Percentiles rank a stretch among this genome's conserved stretches.
phyloP scores from a whole-genome alignment of 768 basidiomycete genomes.

The Mycena vulgaris region DNA sequence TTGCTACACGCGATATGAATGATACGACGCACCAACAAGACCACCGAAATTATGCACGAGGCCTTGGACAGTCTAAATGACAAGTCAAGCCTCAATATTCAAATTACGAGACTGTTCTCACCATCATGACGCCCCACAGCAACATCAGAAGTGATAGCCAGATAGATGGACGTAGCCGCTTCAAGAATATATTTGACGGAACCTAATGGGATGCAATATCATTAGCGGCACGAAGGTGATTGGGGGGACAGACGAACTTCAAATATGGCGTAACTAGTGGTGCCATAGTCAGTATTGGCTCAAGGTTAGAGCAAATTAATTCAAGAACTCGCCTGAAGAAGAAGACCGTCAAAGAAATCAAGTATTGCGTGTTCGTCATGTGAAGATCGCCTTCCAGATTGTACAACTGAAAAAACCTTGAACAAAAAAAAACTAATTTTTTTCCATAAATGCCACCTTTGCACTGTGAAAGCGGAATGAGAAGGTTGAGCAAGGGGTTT shows the following conservation, averaged over 20 bases:
- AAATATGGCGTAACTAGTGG: constrained; percentile 73
- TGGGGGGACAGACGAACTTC: constrained; percentile 58
- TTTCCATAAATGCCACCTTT: constrained; percentile 53
- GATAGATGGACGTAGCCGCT: constrained; percentile 81
- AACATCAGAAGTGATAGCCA: constrained; percentile 86
- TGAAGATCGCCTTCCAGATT: constrained; percentile 70
- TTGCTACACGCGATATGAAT: background rate
- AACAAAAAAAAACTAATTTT: no score
- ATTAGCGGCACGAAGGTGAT: background rate
- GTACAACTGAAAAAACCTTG: constrained; percentile 65
- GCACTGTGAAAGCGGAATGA: constrained; percentile 52
- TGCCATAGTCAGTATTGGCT: constrained; percentile 18
- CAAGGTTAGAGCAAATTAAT: background rate
- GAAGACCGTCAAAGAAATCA: constrained; percentile 74
- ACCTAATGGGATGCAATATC: constrained; percentile 51
- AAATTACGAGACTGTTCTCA: constrained; percentile 43
- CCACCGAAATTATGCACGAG: constrained; percentile 78
- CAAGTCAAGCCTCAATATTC: background rate
- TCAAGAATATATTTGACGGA: constrained; percentile 81
- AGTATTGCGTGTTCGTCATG: constrained; percentile 77
- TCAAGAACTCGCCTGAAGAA: constrained; percentile 58
- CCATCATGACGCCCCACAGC: constrained; percentile 85
- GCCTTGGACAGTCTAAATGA: constrained; percentile 78
- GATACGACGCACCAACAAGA: constrained; percentile 66
- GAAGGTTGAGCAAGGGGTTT: constrained; percentile 37